phyloP scores from a whole-genome alignment of 2,329 filamentous ascomycete species.

The Botrytis cinerea region DNA sequence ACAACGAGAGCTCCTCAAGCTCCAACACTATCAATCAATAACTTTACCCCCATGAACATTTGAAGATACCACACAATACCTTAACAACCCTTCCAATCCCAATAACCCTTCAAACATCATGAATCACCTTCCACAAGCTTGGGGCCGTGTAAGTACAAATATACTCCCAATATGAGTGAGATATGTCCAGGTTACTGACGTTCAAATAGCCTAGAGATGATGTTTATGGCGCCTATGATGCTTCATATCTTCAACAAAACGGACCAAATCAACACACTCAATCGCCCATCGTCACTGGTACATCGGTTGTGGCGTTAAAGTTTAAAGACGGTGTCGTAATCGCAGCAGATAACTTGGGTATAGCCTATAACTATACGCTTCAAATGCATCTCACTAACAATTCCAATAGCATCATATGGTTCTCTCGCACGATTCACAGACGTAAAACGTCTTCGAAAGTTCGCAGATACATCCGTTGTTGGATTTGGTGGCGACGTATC shows the following conservation, averaged over 20 bases:
- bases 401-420: slow-evolving; percentile 80
- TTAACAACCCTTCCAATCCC: background rate
- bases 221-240: slow-evolving; percentile 91
- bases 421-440: slow-evolving; percentile 95
- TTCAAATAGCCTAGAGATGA: slow-evolving; percentile 83
- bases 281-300: slow-evolving; percentile 91
- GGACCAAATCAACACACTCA: slow-evolving; percentile 85
- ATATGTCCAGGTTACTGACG: slow-evolving; percentile 42
- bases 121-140: slow-evolving; percentile 73
- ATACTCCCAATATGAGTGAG: slow-evolving; percentile 12
- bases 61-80: slow-evolving; percentile 15
- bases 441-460: slow-evolving; percentile 90
- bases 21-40: slow-evolving; percentile 20
- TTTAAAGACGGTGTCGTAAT: slow-evolving; percentile 96
- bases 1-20: slow-evolving; percentile 25
- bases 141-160: slow-evolving; percentile 64
- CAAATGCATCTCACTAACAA: slow-evolving; percentile 27
- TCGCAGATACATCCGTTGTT: slow-evolving; percentile 80
- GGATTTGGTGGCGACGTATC: slow-evolving; percentile 97
- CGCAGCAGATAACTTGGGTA: slow-evolving; percentile 94
- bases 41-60: slow-evolving; percentile 22
- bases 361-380: slow-evolving; percentile 1
- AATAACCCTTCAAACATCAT: slow-evolving; percentile 45
- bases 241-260: slow-evolving; percentile 73
- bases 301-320: slow-evolving; percentile 92